Percentiles rank a stretch among this genome's conserved stretches.
Conservation (phyloP, 805 yeast genomes). For the Wickerhamia fluorescens region DNA sequence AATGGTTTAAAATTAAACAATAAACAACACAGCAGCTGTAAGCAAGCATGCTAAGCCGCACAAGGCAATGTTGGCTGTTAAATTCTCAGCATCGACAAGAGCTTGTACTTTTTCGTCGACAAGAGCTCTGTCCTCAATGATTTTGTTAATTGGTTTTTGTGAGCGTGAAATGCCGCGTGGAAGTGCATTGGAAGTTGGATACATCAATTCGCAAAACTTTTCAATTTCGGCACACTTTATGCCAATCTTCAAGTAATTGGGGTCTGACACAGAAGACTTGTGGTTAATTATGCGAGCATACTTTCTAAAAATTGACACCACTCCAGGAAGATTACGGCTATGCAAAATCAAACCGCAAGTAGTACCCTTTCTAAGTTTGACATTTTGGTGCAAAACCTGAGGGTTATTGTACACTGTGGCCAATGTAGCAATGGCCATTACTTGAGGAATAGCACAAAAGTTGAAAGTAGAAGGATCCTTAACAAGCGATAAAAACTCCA, state of each 20-base stretch:
- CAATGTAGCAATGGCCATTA: constrained; percentile 96
- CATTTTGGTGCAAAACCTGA: constrained; percentile 57
- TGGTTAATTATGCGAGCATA: constrained; percentile 74
- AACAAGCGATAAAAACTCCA: constrained; percentile 67
- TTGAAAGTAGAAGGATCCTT: constrained; percentile 78
- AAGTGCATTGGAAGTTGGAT: constrained; percentile 42
- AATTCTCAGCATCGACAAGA: constrained; percentile 6
- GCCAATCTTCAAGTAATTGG: constrained; percentile 78
- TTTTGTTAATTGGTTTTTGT: constrained; percentile 5
- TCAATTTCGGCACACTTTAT: constrained; percentile 83
- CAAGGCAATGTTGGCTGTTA: constrained; percentile 2
- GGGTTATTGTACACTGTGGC: constrained; percentile 81
- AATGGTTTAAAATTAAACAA: too few species aligned
- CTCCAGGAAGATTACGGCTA: constrained; percentile 68
- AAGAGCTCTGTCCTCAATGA: constrained; percentile 5
- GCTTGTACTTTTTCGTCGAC: constrained; percentile 6
- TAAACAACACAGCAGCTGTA: too few species aligned
- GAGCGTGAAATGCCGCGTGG: constrained; percentile 43
- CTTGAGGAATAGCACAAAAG: constrained; percentile 97
- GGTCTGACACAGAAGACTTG: constrained; percentile 73
- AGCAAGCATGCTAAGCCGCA: too few species aligned
- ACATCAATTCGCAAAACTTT: constrained; percentile 74
- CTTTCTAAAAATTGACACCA: constrained; percentile 66
- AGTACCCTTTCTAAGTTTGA: constrained; percentile 87
- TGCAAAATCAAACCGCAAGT: constrained; percentile 70